phyloP scores from a whole-genome alignment of 495 filamentous ascomycete genomes.

The Penicillium antarcticum region DNA sequence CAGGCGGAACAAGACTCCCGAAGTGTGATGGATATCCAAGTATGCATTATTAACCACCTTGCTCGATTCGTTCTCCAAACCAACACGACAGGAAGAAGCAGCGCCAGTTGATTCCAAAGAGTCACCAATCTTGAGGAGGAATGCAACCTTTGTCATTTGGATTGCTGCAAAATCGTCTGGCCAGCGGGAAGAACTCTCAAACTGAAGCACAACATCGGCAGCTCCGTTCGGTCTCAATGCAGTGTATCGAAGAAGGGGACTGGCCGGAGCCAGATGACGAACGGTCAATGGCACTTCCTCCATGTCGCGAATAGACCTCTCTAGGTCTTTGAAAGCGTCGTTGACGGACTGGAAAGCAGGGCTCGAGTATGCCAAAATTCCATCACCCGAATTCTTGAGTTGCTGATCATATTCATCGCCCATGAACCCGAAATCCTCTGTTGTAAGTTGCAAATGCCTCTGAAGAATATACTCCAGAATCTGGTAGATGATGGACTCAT shows the following conservation, averaged over 20 bases:
- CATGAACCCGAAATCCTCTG: conserved; percentile 52
- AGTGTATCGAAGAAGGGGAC: conserved; percentile 69
- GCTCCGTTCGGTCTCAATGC: conserved; percentile 50
- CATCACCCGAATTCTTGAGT: conserved; percentile 42
- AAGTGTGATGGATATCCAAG: conserved; percentile 72
- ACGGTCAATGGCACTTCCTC: conserved; percentile 79
- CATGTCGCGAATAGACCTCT: conserved; percentile 68
- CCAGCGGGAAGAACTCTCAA: conserved; percentile 92
- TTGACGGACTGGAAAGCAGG: conserved; percentile 54
- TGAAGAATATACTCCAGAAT: conserved; percentile 72
- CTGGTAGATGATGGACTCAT: conserved; percentile 67
- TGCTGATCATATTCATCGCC: conserved; percentile 60
- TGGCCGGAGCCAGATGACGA: conserved; percentile 69
- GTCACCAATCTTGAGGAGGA: conserved; percentile 77
- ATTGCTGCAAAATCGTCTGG: conserved; percentile 87
- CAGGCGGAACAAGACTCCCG: conserved; percentile 57
- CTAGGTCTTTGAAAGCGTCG: conserved; percentile 64
- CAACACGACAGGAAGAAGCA: conserved; percentile 58
- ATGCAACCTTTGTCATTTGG: conserved; percentile 89
- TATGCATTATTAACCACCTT: conserved; percentile 74
- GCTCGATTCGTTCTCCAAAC: conserved; percentile 70
- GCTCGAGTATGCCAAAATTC: conserved; percentile 33
- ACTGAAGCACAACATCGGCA: conserved; percentile 75
- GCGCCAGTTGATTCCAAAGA: conserved; percentile 57
- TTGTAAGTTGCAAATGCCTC: conserved; percentile 57